Evolutionary conservation across 179 eudicot genomes (phyloP).

Genomic region (Beta macrorhiza): DNA sequence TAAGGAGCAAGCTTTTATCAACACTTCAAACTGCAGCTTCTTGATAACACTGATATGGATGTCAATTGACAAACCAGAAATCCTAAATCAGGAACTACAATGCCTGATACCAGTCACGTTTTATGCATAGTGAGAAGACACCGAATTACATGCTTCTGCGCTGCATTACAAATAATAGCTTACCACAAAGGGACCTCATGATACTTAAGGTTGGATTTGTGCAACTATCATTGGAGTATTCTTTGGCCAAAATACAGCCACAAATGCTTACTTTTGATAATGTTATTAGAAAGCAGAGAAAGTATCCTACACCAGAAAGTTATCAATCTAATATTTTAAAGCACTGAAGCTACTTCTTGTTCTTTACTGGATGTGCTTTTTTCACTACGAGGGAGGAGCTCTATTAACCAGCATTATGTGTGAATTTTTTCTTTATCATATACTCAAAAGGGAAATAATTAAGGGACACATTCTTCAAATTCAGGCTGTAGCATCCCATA

Average conservation of each 20-base stretch:
- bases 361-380: neutral
- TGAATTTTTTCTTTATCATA: neutral
- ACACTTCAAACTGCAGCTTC: neutral
- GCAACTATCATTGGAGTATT: no score
- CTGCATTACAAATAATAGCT: neutral
- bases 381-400: neutral
- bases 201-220: neutral
- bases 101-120: neutral
- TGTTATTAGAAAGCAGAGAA: neutral
- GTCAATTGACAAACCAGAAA: neutral
- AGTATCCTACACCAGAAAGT: neutral
- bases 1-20: neutral
- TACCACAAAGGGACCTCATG: neutral
- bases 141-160: neutral
- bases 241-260: no score
- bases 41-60: neutral
- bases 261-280: neutral
- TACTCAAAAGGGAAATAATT: neutral
- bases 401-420: neutral
- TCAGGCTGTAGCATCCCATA: neutral
- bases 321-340: neutral
- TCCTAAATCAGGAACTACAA: neutral
- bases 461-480: neutral
- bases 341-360: no score
- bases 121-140: neutral